These are phyloP conservation scores for Penicillium ucsense DNA, from an alignment of 495 filamentous ascomycete species.

Conservation along the genomic window DNA sequence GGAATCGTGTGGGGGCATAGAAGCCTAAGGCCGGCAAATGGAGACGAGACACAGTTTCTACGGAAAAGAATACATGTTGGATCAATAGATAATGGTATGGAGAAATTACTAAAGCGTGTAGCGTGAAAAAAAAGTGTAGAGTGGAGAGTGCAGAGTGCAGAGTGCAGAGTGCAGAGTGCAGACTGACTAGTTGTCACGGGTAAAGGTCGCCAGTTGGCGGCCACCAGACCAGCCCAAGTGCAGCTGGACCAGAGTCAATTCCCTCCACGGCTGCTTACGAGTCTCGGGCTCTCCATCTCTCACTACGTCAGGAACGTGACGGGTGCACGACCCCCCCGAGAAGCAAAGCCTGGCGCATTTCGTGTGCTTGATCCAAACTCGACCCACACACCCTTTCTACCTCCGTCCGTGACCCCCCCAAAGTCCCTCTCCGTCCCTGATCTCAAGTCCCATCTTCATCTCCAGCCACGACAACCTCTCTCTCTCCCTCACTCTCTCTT, in stretches of 20 bases:
- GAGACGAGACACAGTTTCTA: neutral
- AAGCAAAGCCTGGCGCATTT: no score
- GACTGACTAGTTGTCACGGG: no score
- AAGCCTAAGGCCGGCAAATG: neutral
- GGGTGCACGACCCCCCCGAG: neutral
- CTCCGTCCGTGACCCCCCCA: slow-evolving; percentile 8
- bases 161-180: neutral
- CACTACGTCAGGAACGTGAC: slow-evolving; percentile 26
- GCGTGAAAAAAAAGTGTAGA: neutral
- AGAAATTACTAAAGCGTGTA: neutral
- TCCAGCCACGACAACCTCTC: no score
- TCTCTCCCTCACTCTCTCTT: slow-evolving; percentile 1
- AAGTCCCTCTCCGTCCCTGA: slow-evolving; percentile 17
- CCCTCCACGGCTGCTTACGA: no score
- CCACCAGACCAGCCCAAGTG: no score
- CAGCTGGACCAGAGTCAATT: no score
- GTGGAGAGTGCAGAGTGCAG: neutral
- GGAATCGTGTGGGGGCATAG: slow-evolving; percentile 13
- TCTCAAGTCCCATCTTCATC: slow-evolving; percentile 5
- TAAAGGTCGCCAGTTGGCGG: no score
- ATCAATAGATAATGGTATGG: neutral
- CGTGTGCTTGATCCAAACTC: no score
- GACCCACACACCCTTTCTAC: slow-evolving; percentile 14
- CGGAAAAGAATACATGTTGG: neutral
- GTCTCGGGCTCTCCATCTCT: no score